Evolutionary conservation across 2,329 filamentous ascomycete species (phyloP).

Genomic region (Rutstroemia sp.): DNA sequence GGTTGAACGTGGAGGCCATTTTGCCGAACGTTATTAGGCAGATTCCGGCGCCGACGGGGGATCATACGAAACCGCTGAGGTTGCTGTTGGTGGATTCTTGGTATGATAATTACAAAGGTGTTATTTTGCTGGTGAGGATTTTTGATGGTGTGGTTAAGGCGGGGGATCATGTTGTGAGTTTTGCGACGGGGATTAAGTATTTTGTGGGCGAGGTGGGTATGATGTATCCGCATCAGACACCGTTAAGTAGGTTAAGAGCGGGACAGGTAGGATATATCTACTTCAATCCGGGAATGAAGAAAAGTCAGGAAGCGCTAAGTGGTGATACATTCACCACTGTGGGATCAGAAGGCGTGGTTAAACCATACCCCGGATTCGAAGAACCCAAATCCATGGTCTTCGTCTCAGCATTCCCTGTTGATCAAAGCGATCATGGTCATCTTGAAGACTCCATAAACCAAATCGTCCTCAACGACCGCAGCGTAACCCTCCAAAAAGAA

Average conservation of each 20-base stretch:
- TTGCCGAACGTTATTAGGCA: constrained; percentile 79
- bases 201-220: constrained; percentile 95
- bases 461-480: constrained; percentile 88
- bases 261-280: constrained; percentile 95
- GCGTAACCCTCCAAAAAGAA: constrained; percentile 89
- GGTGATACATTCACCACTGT: constrained; percentile 90
- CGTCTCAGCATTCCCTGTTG: constrained; percentile 90
- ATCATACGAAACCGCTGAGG: constrained; percentile 64
- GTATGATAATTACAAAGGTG: constrained; percentile 95
- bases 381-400: constrained; percentile 99
- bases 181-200: constrained; percentile 84
- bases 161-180: constrained; percentile 79
- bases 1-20: constrained; percentile 75
- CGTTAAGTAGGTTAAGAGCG: constrained; percentile 72
- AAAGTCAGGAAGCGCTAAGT: constrained; percentile 88
- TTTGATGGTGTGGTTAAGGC: constrained; percentile 82
- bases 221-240: constrained; percentile 82
- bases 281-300: constrained; percentile 98
- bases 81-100: constrained; percentile 93
- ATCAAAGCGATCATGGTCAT: constrained; percentile 79
- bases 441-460: constrained; percentile 92
- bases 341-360: constrained; percentile 66
- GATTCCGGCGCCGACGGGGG: constrained; percentile 74
- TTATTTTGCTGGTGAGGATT: constrained; percentile 81
- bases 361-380: constrained; percentile 85